These are phyloP conservation scores for Pleurostoma richardsiae DNA, from an alignment of 2,329 filamentous ascomycete genomes.

Conservation along the genomic window DNA sequence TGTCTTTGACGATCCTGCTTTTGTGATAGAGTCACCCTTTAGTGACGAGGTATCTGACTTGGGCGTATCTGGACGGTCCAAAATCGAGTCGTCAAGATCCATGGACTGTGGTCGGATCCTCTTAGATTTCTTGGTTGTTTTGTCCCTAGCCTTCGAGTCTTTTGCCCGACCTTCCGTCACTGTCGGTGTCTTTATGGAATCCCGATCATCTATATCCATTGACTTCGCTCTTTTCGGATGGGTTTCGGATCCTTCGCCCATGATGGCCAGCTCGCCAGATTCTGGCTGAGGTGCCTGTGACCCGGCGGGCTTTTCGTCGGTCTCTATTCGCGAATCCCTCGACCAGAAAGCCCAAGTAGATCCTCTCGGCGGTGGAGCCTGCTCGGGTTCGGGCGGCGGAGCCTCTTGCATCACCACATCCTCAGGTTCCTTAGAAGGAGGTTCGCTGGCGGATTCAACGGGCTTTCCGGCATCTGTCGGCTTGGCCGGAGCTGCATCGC, in stretches of 20 bases:
- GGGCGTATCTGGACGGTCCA: conserved; percentile 26
- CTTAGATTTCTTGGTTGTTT: conserved; percentile 34
- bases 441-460: conserved; percentile 6
- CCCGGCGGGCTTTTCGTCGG: conserved; percentile 19
- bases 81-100: conserved; percentile 34
- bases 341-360: conserved; percentile 84
- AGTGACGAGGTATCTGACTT: conserved; percentile 19
- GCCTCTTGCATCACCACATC: conserved; percentile 40
- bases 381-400: conserved; percentile 19
- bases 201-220: conserved; percentile 29
- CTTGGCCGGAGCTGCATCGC: conserved; percentile 5
- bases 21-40: conserved; percentile 16
- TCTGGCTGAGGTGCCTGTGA: conserved; percentile 22
- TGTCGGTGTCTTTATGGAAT: conserved; percentile 7
- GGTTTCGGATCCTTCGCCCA: conserved; percentile 51
- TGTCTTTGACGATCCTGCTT: conserved; percentile 29
- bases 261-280: conserved; percentile 50
- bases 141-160: conserved; percentile 15
- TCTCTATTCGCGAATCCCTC: conserved; percentile 41
- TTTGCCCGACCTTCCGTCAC: conserved; percentile 23
- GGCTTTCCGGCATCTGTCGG: conserved; percentile 5
- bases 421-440: conserved; percentile 21
- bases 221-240: conserved; percentile 44
- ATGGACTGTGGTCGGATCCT: conserved; percentile 40
- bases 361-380: conserved; percentile 37